phyloP scores from a whole-genome alignment of 2,329 filamentous ascomycete genomes.

The Paecilomyces sp. region DNA sequence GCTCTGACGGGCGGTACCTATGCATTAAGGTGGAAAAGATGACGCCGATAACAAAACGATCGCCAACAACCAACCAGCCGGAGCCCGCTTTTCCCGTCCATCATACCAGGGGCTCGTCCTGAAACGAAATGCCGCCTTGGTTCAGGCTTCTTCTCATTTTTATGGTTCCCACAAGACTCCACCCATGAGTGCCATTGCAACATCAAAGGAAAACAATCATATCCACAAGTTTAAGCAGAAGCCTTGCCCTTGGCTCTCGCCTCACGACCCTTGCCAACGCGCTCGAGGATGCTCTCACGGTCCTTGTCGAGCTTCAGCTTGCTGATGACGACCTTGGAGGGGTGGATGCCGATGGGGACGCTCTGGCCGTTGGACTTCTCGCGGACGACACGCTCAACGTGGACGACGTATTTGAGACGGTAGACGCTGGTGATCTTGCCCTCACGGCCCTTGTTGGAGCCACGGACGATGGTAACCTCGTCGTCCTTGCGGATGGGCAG shows the following conservation, averaged over 20 bases:
- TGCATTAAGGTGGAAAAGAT: conserved; percentile 5
- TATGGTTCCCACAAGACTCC: neutral
- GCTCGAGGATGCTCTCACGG: conserved; percentile 42
- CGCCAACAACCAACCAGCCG: neutral
- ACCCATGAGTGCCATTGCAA: conserved; percentile 46
- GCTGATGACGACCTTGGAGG: conserved; percentile 96
- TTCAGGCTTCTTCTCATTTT: conserved; percentile 70
- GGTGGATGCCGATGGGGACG: conserved; percentile 88
- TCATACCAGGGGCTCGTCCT: neutral
- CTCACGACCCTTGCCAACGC: conserved; percentile 42
- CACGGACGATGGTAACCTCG: conserved; percentile 87
- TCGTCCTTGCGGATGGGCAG: conserved; percentile 90
- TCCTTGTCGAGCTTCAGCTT: conserved; percentile 82
- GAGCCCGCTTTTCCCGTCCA: neutral
- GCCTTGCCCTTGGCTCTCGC: conserved; percentile 41
- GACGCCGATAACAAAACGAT: conserved; percentile 1
- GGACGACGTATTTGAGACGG: conserved; percentile 95
- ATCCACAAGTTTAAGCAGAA: conserved; percentile 51
- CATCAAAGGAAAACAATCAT: conserved; percentile 59
- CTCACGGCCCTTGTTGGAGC: conserved; percentile 93
- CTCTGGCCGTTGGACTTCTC: conserved; percentile 97
- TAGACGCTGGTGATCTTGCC: conserved; percentile 98
- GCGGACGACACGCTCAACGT: conserved; percentile 92
- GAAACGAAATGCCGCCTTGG: conserved; percentile 15
- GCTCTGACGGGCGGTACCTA: conserved; percentile 6